Evolutionary conservation across 2,329 filamentous ascomycete genomes (phyloP).

Genomic region (Pezicula neosporulosa): DNA sequence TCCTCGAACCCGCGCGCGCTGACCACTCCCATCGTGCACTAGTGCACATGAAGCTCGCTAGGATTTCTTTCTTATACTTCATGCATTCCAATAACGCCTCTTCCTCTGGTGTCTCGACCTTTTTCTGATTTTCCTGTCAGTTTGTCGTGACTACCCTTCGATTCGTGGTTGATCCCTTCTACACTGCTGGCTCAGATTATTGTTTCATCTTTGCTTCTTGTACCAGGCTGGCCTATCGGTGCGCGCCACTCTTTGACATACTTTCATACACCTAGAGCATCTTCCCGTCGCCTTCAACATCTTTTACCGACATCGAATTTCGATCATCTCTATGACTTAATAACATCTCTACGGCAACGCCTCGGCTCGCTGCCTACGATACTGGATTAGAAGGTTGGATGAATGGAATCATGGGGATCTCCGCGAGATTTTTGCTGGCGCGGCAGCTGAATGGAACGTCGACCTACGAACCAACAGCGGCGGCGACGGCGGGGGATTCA

Average conservation of each 20-base stretch:
- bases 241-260: constrained; percentile 15
- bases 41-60: constrained; percentile 9
- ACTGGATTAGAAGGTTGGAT: constrained; percentile 10
- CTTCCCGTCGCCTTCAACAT: constrained; percentile 12
- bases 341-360: constrained; percentile 21
- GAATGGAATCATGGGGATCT: constrained; percentile 12
- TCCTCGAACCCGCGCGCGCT: constrained; percentile 21
- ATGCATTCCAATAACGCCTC: constrained; percentile 23
- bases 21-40: constrained; percentile 19
- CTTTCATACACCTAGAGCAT: constrained; percentile 12
- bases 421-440: constrained; percentile 20
- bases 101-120: constrained; percentile 17
- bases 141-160: constrained; percentile 21
- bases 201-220: constrained; percentile 23
- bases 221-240: constrained; percentile 25
- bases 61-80: constrained; percentile 27
- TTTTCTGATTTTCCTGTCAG: constrained; percentile 23
- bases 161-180: constrained; percentile 21
- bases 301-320: constrained; percentile 12
- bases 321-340: constrained; percentile 28
- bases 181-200: constrained; percentile 30
- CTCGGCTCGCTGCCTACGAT: constrained; percentile 25
- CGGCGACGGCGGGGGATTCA: not conserved
- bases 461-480: not conserved
- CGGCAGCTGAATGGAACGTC: constrained; percentile 12